Conservation (phyloP, 2,329 filamentous ascomycete species). For the Stachybotrys chlorohalonatus region DNA sequence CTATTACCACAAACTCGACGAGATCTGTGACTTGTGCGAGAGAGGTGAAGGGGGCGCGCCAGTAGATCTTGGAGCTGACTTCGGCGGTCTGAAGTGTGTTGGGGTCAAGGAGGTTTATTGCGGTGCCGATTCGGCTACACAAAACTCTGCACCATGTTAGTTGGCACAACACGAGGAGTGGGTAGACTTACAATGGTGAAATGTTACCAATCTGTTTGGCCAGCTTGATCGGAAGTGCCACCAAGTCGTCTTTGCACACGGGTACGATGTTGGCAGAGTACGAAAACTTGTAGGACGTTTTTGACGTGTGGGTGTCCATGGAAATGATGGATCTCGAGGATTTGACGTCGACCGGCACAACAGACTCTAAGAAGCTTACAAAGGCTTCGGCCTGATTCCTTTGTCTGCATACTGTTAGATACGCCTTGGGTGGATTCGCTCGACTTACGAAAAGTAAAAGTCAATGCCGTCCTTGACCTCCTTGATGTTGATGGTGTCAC, state of each 20-base stretch:
- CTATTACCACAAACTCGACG: constrained; percentile 88
- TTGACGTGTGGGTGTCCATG: constrained; percentile 82
- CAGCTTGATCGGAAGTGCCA: constrained; percentile 83
- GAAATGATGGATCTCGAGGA: constrained; percentile 81
- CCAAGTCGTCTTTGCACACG: constrained; percentile 93
- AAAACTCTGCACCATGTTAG: constrained; percentile 36
- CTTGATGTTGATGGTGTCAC: constrained; percentile 95
- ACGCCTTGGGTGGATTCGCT: not conserved
- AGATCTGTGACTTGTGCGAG: constrained; percentile 79
- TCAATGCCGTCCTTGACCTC: constrained; percentile 93
- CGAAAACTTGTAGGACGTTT: constrained; percentile 89
- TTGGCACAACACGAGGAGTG: not conserved
- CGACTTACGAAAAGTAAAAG: constrained; percentile 63
- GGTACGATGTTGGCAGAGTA: constrained; percentile 85
- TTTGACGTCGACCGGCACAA: constrained; percentile 69
- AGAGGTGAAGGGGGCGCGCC: constrained; percentile 78
- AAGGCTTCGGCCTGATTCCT: constrained; percentile 84
- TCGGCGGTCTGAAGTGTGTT: constrained; percentile 87
- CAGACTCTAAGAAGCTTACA: constrained; percentile 79
- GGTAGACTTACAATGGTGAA: constrained; percentile 49
- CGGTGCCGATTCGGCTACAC: constrained; percentile 81
- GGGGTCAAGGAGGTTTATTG: constrained; percentile 83
- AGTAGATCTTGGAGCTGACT: constrained; percentile 74
- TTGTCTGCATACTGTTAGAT: constrained; percentile 43
- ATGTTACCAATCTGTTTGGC: constrained; percentile 87